Percentiles rank a stretch among this genome's conserved stretches.
Evolutionary conservation across 768 basidiomycete species (phyloP).

Genomic region (Leucocoprinus birnbaumii): DNA sequence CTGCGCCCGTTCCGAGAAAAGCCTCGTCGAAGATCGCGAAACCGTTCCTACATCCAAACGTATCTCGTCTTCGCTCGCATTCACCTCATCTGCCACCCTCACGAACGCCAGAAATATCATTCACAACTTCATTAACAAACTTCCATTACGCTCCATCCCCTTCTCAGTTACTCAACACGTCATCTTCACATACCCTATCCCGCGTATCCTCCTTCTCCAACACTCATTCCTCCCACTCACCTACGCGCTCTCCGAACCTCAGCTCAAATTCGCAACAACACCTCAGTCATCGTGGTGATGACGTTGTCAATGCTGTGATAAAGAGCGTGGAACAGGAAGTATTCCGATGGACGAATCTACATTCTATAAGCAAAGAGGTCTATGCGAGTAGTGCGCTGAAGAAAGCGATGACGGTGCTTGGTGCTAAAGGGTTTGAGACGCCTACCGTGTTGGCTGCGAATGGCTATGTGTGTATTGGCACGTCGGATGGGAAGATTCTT

Average conservation of each 20-base stretch:
- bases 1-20: constrained; percentile 30
- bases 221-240: constrained; percentile 14
- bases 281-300: neutral
- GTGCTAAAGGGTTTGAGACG: constrained; percentile 50
- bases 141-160: constrained; percentile 41
- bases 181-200: constrained; percentile 68
- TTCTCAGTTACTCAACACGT: constrained; percentile 42
- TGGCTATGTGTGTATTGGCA: constrained; percentile 88
- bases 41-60: constrained; percentile 68
- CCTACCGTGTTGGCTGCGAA: constrained; percentile 85
- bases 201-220: constrained; percentile 62
- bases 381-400: constrained; percentile 42
- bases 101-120: constrained; percentile 9
- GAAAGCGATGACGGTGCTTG: constrained; percentile 64
- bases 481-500: constrained; percentile 69
- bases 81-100: constrained; percentile 43
- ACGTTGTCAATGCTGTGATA: constrained; percentile 10
- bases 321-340: constrained; percentile 44
- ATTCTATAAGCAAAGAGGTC: constrained; percentile 53
- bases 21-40: constrained; percentile 39
- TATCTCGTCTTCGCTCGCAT: constrained; percentile 78
- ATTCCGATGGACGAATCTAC: constrained; percentile 75
- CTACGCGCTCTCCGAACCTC: neutral
- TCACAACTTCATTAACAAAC: constrained; percentile 22
- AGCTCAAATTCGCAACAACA: neutral